A percentile compares a stretch with the other conserved stretches of the same genome.
phyloP scores from a whole-genome alignment of 306 rosid species.

The Vachellia collinsii region DNA sequence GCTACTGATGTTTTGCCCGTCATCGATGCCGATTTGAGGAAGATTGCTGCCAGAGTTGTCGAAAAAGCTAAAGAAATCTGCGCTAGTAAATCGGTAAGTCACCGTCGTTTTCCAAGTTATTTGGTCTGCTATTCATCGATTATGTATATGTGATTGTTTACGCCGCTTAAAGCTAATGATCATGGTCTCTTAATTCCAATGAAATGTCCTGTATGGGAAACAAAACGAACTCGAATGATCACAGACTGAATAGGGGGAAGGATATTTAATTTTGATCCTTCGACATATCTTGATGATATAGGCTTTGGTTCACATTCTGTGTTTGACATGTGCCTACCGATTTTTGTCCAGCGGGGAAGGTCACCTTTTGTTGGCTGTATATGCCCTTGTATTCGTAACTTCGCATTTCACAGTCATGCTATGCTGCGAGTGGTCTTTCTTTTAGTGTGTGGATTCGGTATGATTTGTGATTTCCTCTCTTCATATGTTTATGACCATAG shows the following conservation, averaged over 20 bases:
- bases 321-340: background rate
- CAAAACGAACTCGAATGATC: too few relatives aligned
- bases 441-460: too few relatives aligned
- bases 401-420: too few relatives aligned
- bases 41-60: conserved; percentile 39
- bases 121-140: background rate
- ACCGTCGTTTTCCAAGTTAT: background rate
- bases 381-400: too few relatives aligned
- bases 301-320: background rate
- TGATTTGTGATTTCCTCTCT: too few relatives aligned
- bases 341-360: background rate
- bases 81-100: conserved; percentile 48
- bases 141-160: too few relatives aligned
- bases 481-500: too few relatives aligned
- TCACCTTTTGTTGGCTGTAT: too few relatives aligned
- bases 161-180: too few relatives aligned
- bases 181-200: too few relatives aligned
- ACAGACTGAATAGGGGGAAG: background rate
- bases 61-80: conserved; percentile 54
- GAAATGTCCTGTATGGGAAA: too few relatives aligned
- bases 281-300: background rate
- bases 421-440: too few relatives aligned
- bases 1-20: conserved; percentile 58
- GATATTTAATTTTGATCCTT: background rate
- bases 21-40: conserved; percentile 60